Evolutionary conservation across 192 early-diverging fungal genomes (phyloP), one percentile per base, ranked within the genome.

Genomic region (Dissophora ornata): DNA sequence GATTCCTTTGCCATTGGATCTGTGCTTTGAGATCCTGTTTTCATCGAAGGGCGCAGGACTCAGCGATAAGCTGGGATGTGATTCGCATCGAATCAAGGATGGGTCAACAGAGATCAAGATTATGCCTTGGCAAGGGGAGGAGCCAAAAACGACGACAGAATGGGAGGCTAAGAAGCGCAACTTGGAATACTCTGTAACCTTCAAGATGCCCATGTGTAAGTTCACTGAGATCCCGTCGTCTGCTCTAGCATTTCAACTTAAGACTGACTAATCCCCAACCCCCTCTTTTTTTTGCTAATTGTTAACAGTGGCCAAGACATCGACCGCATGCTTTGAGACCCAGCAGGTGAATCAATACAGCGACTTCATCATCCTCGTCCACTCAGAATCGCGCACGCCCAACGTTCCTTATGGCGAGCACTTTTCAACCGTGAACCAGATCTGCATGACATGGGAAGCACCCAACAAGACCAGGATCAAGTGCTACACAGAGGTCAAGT

Each of bases 151-250:
- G 22, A 32, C 18, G 28, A 19, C 8, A 46, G 0, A 10, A n/a
- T 56, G 57, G 57, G 52, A 62, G 9, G 40, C 28, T 29, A 32
- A 41, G 42, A 55, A 58, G 22, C 69, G 60, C 16, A 48, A 44
- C 15, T 24, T 62, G 16, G 68, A 70, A 44, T 70, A 70, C 33
- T 70, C 58, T 29, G 68, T 70, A 1, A 36, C 59, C 1, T 70
- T 70, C 34, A 70, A 70, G 21, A 51, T 70, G 15, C 68, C 68
- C 10, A 68, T 68, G 41, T 21, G 68, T 70, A 62, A 54, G 68
- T 47, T 1, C 42, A 4, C 18, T 29, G 18, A 53, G n/a, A 45
- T 29, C 3, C 4, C 13, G 9, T 0, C 12, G 16, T 22, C 12
- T 38, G 4, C 13, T 32, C 21, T 16, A 7, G 11, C 13, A 26